Percentiles rank a stretch among this genome's conserved stretches.
Conservation (phyloP, 2,329 filamentous ascomycete species). For the Conoideocrella luteorostrata region DNA sequence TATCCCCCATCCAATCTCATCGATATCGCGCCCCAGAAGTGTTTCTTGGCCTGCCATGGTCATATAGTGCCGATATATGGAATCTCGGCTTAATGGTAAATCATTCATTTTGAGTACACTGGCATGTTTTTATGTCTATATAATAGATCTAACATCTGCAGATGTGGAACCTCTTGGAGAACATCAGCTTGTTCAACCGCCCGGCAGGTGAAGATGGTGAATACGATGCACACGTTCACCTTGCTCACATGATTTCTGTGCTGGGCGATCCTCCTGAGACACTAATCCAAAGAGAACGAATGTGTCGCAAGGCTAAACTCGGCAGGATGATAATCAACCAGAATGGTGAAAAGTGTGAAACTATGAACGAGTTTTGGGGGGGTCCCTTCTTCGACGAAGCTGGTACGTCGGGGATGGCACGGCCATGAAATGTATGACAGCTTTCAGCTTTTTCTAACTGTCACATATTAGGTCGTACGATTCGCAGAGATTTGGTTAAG, state of each 20-base stretch:
- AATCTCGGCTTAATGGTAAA: slow-evolving; percentile 16
- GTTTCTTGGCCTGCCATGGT: slow-evolving; percentile 16
- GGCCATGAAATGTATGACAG: too few species aligned
- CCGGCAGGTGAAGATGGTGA: slow-evolving; percentile 14
- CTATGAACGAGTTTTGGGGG: slow-evolving; percentile 16
- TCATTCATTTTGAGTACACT: not conserved
- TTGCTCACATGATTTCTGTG: slow-evolving; percentile 15
- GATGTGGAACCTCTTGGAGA: slow-evolving; percentile 18
- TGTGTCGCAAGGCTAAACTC: slow-evolving; percentile 11
- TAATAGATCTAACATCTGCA: slow-evolving; percentile 8
- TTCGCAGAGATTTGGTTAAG: slow-evolving; percentile 12
- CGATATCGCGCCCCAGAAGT: slow-evolving; percentile 18
- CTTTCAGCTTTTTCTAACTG: not conserved
- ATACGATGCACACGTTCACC: slow-evolving; percentile 18
- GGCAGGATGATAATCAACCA: too few species aligned
- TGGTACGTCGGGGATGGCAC: slow-evolving; percentile 6
- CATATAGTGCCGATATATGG: slow-evolving; percentile 16
- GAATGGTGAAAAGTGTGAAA: too few species aligned
- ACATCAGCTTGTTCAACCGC: slow-evolving; percentile 11
- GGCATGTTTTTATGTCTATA: not conserved
- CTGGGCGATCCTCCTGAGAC: slow-evolving; percentile 12
- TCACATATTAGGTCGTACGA: slow-evolving; percentile 9
- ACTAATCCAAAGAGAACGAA: slow-evolving; percentile 11
- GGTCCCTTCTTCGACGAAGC: slow-evolving; percentile 15
- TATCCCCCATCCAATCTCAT: slow-evolving; percentile 16